phyloP scores from a whole-genome alignment of 2,329 filamentous ascomycete species.

The Phaeophleospora eucalypticola region DNA sequence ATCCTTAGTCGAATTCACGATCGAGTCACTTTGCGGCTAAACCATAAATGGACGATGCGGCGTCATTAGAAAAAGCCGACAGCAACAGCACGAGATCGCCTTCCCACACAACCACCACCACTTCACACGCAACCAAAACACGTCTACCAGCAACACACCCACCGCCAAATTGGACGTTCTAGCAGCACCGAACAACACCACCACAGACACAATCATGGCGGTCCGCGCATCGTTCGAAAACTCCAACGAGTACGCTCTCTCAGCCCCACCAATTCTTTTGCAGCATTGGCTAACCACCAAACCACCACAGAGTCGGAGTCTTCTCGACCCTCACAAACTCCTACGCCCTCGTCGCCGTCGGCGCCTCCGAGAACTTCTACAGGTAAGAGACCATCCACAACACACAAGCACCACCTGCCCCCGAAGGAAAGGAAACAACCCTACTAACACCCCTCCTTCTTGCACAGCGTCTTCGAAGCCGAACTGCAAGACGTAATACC shows the following conservation, averaged over 20 bases:
- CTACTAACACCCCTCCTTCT: neutral
- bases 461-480: conserved; percentile 83
- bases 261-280: conserved; percentile 8
- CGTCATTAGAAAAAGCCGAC: too few relatives aligned
- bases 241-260: conserved; percentile 70
- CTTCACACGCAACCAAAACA: neutral
- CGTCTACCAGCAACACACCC: neutral
- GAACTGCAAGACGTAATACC: conserved; percentile 97
- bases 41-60: too few relatives aligned
- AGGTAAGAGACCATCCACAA: conserved; percentile 51
- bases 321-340: conserved; percentile 96
- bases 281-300: neutral
- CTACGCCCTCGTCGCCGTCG: conserved; percentile 89
- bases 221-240: conserved; percentile 71
- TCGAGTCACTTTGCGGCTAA: neutral
- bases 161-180: conserved; percentile 7
- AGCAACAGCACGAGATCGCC: too few relatives aligned
- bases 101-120: conserved; percentile 2
- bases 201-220: conserved; percentile 41
- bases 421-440: neutral
- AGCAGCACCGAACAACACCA: conserved; percentile 10
- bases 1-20: neutral
- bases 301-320: conserved; percentile 74
- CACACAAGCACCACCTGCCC: neutral
- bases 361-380: conserved; percentile 98